phyloP scores from a whole-genome alignment of 2,329 filamentous ascomycete species.

The Scedosporium dehoogii region DNA sequence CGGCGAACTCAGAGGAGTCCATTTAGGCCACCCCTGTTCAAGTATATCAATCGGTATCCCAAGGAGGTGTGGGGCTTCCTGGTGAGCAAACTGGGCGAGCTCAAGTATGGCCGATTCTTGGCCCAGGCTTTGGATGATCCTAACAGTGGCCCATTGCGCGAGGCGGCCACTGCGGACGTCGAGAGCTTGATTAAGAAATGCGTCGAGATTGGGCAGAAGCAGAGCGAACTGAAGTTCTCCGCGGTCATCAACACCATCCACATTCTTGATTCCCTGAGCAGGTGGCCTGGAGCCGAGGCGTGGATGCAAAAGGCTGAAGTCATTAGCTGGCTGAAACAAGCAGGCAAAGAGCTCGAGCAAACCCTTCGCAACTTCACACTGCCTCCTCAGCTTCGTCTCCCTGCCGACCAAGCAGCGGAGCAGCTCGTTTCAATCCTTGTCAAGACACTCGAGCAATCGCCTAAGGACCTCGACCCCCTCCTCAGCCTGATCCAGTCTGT shows the following conservation, averaged over 20 bases:
- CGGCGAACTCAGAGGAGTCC: constrained; percentile 83
- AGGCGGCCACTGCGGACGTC: constrained; percentile 63
- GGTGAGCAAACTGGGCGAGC: constrained; percentile 67
- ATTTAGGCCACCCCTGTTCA: constrained; percentile 81
- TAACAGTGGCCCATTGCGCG: constrained; percentile 64
- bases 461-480: constrained; percentile 70
- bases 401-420: constrained; percentile 81
- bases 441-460: constrained; percentile 64
- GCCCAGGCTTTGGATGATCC: constrained; percentile 73
- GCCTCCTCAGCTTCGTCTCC: constrained; percentile 63
- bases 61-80: constrained; percentile 79
- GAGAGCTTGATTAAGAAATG: constrained; percentile 61
- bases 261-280: constrained; percentile 68
- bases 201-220: constrained; percentile 51
- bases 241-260: constrained; percentile 83
- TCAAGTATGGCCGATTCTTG: constrained; percentile 83
- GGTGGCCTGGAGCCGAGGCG: constrained; percentile 50
- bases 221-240: constrained; percentile 57
- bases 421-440: constrained; percentile 81
- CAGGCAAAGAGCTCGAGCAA: constrained; percentile 69
- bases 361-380: constrained; percentile 63
- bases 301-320: constrained; percentile 64
- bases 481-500: constrained; percentile 78
- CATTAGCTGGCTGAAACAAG: constrained; percentile 49
- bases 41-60: constrained; percentile 88